A percentile compares a stretch with the other conserved stretches of the same genome.
Evolutionary conservation across 495 filamentous ascomycete genomes (phyloP).

Genomic region (Neurospora discreta): DNA sequence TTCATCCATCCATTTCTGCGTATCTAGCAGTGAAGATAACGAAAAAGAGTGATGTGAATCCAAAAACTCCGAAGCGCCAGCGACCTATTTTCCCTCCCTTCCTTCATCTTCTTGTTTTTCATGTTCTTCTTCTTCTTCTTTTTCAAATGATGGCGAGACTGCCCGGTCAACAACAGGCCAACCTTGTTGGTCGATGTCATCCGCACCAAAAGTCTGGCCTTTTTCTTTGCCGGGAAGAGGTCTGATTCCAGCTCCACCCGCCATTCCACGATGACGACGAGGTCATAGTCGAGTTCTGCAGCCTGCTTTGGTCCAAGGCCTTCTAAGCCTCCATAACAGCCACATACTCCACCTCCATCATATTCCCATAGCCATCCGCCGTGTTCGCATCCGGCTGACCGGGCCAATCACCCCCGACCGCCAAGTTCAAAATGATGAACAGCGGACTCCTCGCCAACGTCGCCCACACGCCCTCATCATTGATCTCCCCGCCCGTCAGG

Average conservation of each 20-base stretch:
- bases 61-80: neutral
- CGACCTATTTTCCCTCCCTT: neutral
- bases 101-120: neutral
- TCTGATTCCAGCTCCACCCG: neutral
- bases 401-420: slow-evolving; percentile 38
- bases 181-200: neutral
- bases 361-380: slow-evolving; percentile 31
- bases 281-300: neutral
- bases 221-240: neutral
- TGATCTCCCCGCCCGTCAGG: slow-evolving; percentile 28
- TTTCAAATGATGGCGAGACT: neutral
- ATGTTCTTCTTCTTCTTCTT: neutral
- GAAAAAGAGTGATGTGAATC: too few species aligned
- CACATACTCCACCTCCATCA: slow-evolving; percentile 42
- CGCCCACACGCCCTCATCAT: slow-evolving; percentile 32
- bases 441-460: slow-evolving; percentile 35
- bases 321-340: slow-evolving; percentile 21
- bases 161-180: neutral
- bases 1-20: too few species aligned
- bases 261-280: neutral
- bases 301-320: neutral
- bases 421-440: slow-evolving; percentile 39
- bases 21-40: too few species aligned
- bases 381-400: slow-evolving; percentile 23
- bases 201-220: neutral